Percentiles rank a stretch among this genome's conserved stretches.
Evolutionary conservation across 192 early-diverging fungal species (phyloP).

Genomic region (Rhizophlyctis rosea): DNA sequence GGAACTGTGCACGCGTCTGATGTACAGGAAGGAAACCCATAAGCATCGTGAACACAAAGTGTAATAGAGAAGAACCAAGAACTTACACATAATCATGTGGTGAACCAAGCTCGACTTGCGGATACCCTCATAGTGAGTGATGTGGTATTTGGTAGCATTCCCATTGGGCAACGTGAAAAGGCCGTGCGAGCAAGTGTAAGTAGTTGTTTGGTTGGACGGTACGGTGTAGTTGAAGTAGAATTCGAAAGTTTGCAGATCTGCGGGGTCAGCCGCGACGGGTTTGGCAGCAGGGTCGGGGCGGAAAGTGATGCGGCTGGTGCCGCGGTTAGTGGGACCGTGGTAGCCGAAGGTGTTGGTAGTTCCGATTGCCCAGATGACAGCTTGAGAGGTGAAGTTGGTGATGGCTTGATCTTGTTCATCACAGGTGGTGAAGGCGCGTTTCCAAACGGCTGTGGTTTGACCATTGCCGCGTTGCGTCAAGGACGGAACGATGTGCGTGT

Average conservation of each 20-base stretch:
- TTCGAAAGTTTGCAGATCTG: neutral
- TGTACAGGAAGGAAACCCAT: neutral
- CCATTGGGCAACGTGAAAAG: neutral
- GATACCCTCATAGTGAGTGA: neutral
- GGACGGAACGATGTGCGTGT: neutral
- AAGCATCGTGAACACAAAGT: neutral
- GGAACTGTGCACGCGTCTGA: neutral
- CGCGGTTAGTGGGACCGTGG: neutral
- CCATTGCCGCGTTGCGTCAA: neutral
- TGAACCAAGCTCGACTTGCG: neutral
- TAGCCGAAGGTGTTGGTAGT: neutral
- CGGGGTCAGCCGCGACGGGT: neutral
- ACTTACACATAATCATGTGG: constrained; percentile 19
- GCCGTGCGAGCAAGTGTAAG: constrained; percentile 2
- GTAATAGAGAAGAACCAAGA: neutral
- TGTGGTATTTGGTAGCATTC: neutral
- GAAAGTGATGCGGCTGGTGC: neutral
- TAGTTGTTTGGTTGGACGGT: constrained; percentile 6
- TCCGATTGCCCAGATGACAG: constrained; percentile 15
- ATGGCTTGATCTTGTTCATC: constrained; percentile 6
- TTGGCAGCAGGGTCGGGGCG: neutral
- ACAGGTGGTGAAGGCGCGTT: constrained; percentile 4
- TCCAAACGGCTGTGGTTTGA: constrained; percentile 4
- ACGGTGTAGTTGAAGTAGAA: constrained; percentile 13
- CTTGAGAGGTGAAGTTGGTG: neutral